Conservation (phyloP, 176 grass and related monocot genomes). For the Pontederia crassipes region DNA sequence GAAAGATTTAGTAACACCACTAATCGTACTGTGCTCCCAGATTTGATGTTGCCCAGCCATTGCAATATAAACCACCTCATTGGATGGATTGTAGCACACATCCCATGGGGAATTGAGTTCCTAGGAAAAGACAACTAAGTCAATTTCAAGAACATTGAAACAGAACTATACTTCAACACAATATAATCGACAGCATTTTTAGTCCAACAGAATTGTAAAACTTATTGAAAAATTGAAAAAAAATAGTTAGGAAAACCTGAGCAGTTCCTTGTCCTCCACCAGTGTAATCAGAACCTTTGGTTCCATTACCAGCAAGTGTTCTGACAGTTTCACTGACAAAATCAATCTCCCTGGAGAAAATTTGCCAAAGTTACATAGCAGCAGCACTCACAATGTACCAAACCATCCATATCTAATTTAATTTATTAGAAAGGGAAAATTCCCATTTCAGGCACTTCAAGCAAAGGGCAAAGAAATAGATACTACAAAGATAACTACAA, state of each 20-base stretch:
- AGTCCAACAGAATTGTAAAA: not conserved
- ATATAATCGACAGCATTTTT: not conserved
- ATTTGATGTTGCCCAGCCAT: conserved; percentile 98
- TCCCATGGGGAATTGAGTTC: conserved; percentile 98
- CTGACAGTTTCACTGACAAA: conserved; percentile 82
- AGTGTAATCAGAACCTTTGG: conserved; percentile 82
- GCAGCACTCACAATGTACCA: too few relatives aligned
- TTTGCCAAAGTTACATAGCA: too few relatives aligned
- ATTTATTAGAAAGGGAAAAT: too few relatives aligned
- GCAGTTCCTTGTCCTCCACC: conserved; percentile 66
- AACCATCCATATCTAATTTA: too few relatives aligned
- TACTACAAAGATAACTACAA: too few relatives aligned
- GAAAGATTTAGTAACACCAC: conserved; percentile 59
- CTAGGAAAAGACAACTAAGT: conserved; percentile 38
- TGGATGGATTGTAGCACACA: conserved; percentile 61
- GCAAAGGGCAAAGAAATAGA: too few relatives aligned
- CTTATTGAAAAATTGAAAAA: not conserved
- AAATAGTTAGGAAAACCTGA: conserved; percentile 31
- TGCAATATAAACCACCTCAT: conserved; percentile 68
- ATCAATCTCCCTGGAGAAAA: conserved; percentile 57
- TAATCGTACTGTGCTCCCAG: conserved; percentile 62
- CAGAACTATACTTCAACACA: not conserved
- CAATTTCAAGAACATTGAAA: conserved; percentile 26
- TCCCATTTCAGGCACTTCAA: too few relatives aligned
- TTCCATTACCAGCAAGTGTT: conserved; percentile 95